Conservation (phyloP, 2,329 filamentous ascomycete genomes). For the Emmonsiellopsis sp. region DNA sequence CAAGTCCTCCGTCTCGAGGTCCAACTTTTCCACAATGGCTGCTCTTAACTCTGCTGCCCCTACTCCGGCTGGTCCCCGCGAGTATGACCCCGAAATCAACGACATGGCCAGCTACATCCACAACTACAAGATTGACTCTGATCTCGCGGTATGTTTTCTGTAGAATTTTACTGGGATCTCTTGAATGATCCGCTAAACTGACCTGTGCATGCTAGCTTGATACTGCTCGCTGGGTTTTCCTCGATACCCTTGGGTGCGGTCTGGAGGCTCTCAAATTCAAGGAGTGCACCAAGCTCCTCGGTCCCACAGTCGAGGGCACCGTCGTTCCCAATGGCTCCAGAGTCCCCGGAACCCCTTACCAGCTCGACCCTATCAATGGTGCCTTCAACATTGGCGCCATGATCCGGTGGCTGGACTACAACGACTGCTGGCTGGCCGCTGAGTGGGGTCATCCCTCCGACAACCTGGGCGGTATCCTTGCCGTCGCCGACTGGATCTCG, state of each 20-base stretch:
- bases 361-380: conserved; percentile 88
- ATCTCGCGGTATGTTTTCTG: conserved; percentile 67
- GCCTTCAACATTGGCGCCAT: conserved; percentile 99
- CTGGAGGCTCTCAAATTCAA: conserved; percentile 92
- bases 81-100: conserved; percentile 85
- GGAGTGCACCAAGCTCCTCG: conserved; percentile 90
- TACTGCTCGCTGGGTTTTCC: conserved; percentile 90
- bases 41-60: conserved; percentile 31
- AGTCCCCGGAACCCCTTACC: conserved; percentile 84
- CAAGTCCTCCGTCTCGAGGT: conserved; percentile 18
- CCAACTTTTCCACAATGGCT: conserved; percentile 36
- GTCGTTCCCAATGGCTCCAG: conserved; percentile 84
- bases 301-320: conserved; percentile 83
- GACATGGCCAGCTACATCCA: conserved; percentile 95
- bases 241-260: conserved; percentile 94
- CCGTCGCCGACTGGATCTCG: conserved; percentile 94
- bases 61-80: conserved; percentile 32
- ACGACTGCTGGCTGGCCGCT: conserved; percentile 98
- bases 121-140: conserved; percentile 81
- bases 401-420: conserved; percentile 99
- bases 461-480: conserved; percentile 93
- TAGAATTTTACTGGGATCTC: not conserved
- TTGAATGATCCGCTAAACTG: not conserved
- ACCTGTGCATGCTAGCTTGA: conserved; percentile 54
- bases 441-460: conserved; percentile 99